phyloP scores from a whole-genome alignment of 2,329 filamentous ascomycete species.

The Zalaria obscura region DNA sequence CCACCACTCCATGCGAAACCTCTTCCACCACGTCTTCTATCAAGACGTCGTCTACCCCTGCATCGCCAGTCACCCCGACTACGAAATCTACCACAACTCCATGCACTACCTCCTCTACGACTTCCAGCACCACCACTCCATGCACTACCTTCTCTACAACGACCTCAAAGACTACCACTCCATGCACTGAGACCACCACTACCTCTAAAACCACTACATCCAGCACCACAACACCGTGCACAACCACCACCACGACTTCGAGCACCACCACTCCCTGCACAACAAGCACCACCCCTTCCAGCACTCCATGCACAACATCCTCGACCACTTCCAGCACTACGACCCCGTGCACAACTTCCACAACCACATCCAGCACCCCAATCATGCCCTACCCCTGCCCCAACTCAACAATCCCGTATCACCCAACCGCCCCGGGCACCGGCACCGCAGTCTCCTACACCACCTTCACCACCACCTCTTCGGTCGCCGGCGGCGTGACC shows the following conservation, averaged over 20 bases:
- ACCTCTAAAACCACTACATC: background rate
- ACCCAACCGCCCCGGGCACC: background rate
- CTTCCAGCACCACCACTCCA: constrained; percentile 5
- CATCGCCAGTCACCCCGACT: too few relatives aligned
- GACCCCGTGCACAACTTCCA: too few relatives aligned
- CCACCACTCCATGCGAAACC: background rate
- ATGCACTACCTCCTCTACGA: constrained; percentile 11
- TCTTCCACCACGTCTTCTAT: too few relatives aligned
- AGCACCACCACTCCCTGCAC: constrained; percentile 1
- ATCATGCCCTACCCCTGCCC: too few relatives aligned
- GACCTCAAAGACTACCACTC: constrained; percentile 2
- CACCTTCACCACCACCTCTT: background rate
- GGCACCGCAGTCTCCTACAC: background rate
- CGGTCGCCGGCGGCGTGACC: background rate
- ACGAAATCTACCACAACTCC: constrained; percentile 8
- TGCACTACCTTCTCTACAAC: constrained; percentile 4
- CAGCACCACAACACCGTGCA: background rate
- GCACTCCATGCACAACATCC: background rate
- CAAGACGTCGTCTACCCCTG: too few relatives aligned
- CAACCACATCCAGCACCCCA: too few relatives aligned
- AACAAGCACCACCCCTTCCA: background rate
- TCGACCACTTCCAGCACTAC: background rate
- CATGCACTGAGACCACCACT: constrained; percentile 1
- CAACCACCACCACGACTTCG: constrained; percentile 2
- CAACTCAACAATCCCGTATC: background rate